phyloP scores from a whole-genome alignment of 345 rosid genomes.

The Iberis pinnata region DNA sequence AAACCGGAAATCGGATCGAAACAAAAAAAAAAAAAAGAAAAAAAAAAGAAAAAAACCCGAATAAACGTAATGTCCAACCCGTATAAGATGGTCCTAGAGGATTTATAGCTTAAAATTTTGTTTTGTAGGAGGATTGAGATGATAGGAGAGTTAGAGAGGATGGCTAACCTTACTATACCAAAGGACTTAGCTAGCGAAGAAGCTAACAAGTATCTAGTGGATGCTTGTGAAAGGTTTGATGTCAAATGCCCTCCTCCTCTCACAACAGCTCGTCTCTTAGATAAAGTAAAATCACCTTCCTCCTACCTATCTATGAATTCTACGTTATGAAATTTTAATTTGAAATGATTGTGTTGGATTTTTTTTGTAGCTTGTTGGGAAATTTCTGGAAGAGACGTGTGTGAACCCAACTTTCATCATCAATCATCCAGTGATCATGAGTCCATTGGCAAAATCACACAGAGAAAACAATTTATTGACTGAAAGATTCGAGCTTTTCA shows the following conservation, averaged over 20 bases:
- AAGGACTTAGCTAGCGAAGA: slow-evolving; percentile 77
- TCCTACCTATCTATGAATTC: slow-evolving; percentile 8
- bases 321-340: background rate
- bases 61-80: too few species aligned
- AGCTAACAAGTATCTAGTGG: slow-evolving; percentile 63
- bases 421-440: slow-evolving; percentile 43
- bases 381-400: slow-evolving; percentile 82
- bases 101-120: too few species aligned
- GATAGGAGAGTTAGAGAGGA: slow-evolving; percentile 81
- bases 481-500: slow-evolving; percentile 86
- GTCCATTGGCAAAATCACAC: slow-evolving; percentile 40
- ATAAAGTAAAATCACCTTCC: slow-evolving; percentile 47
- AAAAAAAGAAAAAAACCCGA: too few species aligned
- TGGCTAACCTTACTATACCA: slow-evolving; percentile 85
- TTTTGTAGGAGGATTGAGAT: slow-evolving; percentile 67
- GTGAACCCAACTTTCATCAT: slow-evolving; percentile 91
- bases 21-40: too few species aligned
- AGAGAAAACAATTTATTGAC: slow-evolving; percentile 63
- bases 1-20: too few species aligned
- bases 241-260: slow-evolving; percentile 89
- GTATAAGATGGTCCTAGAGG: too few species aligned
- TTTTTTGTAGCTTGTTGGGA: slow-evolving; percentile 77
- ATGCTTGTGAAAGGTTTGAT: slow-evolving; percentile 65
- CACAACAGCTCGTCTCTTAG: slow-evolving; percentile 80
- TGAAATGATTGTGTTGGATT: background rate